Conservation (phyloP, 768 basidiomycete species). For the Kwoniella dendrophila region DNA sequence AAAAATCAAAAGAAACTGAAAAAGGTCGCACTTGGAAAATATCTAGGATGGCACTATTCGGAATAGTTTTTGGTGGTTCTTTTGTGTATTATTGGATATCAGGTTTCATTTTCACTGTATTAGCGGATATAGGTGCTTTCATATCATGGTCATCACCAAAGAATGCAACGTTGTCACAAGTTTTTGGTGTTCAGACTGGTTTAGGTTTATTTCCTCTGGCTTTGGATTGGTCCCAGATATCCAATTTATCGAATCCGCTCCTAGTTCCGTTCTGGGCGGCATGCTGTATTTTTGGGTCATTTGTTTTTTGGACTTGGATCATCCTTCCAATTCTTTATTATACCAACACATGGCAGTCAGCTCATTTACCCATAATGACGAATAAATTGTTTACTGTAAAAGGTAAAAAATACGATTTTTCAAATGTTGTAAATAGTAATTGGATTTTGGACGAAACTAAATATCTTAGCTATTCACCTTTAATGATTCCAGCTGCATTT, state of each 20-base stretch:
- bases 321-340: background rate
- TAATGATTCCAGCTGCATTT: background rate
- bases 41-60: background rate
- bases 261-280: constrained; percentile 1
- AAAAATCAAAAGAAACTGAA: background rate
- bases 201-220: background rate
- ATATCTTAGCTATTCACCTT: background rate
- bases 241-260: constrained; percentile 2
- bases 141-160: background rate
- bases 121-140: constrained; percentile 1
- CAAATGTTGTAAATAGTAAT: background rate
- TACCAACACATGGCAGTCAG: constrained; percentile 2
- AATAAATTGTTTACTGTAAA: background rate
- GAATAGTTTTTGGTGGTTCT: background rate
- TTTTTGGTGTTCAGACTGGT: background rate
- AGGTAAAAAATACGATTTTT: background rate
- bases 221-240: constrained; percentile 1
- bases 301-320: background rate
- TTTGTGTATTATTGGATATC: background rate
- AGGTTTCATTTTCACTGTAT: background rate
- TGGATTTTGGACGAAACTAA: background rate
- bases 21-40: background rate
- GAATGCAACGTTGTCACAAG: background rate
- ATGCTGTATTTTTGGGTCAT: background rate
- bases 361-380: background rate